These are phyloP conservation scores for Trichosanthes cucumerina DNA, from an alignment of 306 rosid species.

Conservation along the genomic window DNA sequence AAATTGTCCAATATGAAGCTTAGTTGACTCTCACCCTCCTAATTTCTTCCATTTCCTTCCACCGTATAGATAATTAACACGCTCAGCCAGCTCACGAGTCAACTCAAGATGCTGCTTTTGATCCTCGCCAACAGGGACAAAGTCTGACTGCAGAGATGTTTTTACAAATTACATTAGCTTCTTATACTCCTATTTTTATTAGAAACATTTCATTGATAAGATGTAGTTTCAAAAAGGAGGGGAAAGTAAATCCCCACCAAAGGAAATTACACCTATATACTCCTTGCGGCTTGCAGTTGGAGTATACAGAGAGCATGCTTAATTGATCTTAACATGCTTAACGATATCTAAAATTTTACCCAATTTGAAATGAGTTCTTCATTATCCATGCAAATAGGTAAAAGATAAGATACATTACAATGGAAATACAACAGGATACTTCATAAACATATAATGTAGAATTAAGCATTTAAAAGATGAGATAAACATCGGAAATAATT, in stretches of 20 bases:
- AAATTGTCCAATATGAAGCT: constrained; percentile 10
- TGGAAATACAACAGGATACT: background rate
- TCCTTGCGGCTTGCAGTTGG: background rate
- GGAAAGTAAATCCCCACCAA: background rate
- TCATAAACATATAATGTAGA: background rate
- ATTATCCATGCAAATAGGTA: background rate
- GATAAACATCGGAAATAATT: background rate
- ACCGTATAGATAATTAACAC: constrained; percentile 79
- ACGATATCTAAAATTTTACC: background rate
- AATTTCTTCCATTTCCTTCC: constrained; percentile 97
- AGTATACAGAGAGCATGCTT: background rate
- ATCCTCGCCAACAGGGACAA: constrained; percentile 97
- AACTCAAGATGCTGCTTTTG: constrained; percentile 97
- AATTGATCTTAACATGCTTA: background rate
- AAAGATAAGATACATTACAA: background rate
- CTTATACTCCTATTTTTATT: background rate
- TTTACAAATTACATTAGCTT: background rate
- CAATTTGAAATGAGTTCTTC: background rate
- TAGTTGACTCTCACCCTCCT: constrained; percentile 71
- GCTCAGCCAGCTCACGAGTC: constrained; percentile 86
- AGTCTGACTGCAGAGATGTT: constrained; percentile 69
- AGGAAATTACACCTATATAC: background rate
- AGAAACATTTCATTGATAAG: background rate
- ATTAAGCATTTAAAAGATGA: background rate
- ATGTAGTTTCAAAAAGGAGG: background rate